Evolutionary conservation across 169 alveolate genomes (phyloP).

Genomic region (Plasmodium chabaudi): DNA sequence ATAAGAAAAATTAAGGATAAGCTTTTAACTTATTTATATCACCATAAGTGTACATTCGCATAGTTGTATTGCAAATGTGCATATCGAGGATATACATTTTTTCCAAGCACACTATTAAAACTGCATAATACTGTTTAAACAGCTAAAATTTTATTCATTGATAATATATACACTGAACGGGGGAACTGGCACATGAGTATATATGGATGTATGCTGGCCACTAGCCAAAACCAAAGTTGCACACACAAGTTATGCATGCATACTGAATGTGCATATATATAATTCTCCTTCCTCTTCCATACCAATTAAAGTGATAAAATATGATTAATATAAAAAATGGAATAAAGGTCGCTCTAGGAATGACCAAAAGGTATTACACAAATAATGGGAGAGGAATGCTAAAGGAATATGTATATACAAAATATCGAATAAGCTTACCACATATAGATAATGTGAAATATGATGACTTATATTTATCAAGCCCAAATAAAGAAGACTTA

Average conservation of each 20-base stretch:
- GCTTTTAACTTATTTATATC: neutral
- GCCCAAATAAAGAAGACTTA: slow-evolving; percentile 86
- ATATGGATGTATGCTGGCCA: too few relatives aligned
- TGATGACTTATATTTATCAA: slow-evolving; percentile 88
- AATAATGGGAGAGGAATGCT: slow-evolving; percentile 75
- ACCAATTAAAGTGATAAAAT: neutral
- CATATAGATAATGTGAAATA: slow-evolving; percentile 87
- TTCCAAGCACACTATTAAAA: too few relatives aligned
- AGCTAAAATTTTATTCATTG: too few relatives aligned
- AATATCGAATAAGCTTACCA: slow-evolving; percentile 90
- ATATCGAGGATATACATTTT: too few relatives aligned
- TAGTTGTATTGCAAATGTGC: neutral
- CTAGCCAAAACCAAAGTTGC: too few relatives aligned
- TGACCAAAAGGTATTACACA: slow-evolving; percentile 55
- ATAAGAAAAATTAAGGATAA: neutral
- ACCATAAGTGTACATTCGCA: neutral
- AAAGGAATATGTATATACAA: slow-evolving; percentile 84
- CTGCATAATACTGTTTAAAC: too few relatives aligned
- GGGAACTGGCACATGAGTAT: too few relatives aligned
- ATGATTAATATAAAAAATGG: slow-evolving; percentile 14
- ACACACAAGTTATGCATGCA: too few relatives aligned
- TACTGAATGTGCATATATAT: neutral
- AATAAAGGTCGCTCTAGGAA: neutral
- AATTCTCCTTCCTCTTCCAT: neutral
- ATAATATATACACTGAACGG: too few relatives aligned